Conservation (phyloP, 352 stramenopile species). For the Globisporangium nagaii region DNA sequence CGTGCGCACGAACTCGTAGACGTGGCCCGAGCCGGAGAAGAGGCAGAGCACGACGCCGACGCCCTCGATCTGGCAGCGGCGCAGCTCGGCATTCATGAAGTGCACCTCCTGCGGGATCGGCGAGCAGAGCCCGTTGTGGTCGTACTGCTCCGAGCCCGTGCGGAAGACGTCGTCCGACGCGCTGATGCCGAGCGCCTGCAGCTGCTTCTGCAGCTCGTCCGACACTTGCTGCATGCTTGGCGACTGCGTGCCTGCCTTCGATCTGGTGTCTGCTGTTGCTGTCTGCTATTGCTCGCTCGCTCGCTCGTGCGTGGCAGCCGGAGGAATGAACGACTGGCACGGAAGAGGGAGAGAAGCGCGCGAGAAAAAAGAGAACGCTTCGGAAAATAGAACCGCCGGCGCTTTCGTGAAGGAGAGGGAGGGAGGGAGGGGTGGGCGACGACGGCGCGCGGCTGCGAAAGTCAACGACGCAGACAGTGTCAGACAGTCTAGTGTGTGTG, state of each 20-base stretch:
- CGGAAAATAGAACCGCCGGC: conserved; percentile 4
- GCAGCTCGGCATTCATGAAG: conserved; percentile 82
- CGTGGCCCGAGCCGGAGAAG: conserved; percentile 73
- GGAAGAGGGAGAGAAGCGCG: not conserved
- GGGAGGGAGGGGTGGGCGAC: not conserved
- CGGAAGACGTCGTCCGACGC: conserved; percentile 79
- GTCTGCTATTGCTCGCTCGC: too few species aligned
- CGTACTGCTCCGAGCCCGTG: conserved; percentile 67
- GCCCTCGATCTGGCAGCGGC: conserved; percentile 67
- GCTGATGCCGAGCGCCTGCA: conserved; percentile 77
- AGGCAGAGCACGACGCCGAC: conserved; percentile 71
- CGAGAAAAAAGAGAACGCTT: conserved; percentile 1
- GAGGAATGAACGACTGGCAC: not conserved
- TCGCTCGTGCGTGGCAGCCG: not conserved
- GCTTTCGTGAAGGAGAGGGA: not conserved
- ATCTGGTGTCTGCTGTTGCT: not conserved
- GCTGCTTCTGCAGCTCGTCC: conserved; percentile 67
- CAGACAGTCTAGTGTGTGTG: too few species aligned
- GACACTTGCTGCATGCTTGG: conserved; percentile 34
- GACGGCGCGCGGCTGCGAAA: conserved; percentile 4
- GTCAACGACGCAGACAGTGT: not conserved
- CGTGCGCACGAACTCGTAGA: conserved; percentile 85
- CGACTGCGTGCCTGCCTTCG: not conserved
- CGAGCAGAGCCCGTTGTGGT: conserved; percentile 74
- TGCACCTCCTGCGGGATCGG: conserved; percentile 84